Evolutionary conservation across 2,329 filamentous ascomycete species (phyloP).

Genomic region (Neurospora sp.): DNA sequence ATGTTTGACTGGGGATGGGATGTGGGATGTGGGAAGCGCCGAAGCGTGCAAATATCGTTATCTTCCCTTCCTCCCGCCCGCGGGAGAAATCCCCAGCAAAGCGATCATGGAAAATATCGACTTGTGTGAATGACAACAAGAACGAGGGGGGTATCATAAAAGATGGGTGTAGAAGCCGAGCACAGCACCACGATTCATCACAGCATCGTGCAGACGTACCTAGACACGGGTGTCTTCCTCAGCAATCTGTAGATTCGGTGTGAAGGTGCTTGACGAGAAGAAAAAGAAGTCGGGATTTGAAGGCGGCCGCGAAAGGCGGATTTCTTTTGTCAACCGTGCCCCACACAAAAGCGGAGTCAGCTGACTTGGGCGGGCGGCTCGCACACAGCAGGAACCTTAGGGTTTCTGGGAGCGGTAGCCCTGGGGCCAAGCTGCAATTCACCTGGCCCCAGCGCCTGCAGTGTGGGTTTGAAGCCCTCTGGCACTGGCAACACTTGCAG

Average conservation of each 20-base stretch:
- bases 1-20: not conserved
- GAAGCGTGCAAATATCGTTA: not conserved
- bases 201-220: conserved; percentile 48
- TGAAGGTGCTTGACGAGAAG: conserved; percentile 22
- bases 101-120: not conserved
- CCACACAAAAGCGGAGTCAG: conserved; percentile 15
- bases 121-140: conserved; percentile 12
- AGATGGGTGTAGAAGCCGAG: conserved; percentile 10
- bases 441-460: not conserved
- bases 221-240: conserved; percentile 56
- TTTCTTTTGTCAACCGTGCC: conserved; percentile 13
- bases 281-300: conserved; percentile 19
- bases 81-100: not conserved
- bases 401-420: conserved; percentile 14
- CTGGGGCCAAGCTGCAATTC: conserved; percentile 5
- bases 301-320: conserved; percentile 17
- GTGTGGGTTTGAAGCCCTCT: not conserved
- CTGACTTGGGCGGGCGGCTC: conserved; percentile 11
- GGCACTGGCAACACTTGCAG: conserved; percentile 8
- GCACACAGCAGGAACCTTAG: conserved; percentile 10
- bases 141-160: conserved; percentile 21
- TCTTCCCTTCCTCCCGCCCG: not conserved
- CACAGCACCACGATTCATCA: conserved; percentile 13
- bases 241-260: conserved; percentile 48
- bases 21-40: not conserved